Evolutionary conservation across 805 yeast genomes (phyloP), one percentile per base, ranked within the genome.

Genomic region (Metschnikowia shivogae): DNA sequence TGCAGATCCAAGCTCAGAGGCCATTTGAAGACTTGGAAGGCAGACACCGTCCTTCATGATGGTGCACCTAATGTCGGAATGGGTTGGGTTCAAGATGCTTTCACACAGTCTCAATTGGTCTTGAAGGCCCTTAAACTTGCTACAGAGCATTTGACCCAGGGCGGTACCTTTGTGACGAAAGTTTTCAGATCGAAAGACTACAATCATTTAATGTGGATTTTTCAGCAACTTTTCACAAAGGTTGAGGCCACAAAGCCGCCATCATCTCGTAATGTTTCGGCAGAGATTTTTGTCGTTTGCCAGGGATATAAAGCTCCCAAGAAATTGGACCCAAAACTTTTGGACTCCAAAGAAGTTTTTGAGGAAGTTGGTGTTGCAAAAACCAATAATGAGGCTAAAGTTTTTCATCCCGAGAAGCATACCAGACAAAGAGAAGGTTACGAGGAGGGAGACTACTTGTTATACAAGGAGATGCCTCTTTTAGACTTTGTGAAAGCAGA

Each of bases 51-150:
- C 14, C 72, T 93, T 61, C 99, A 93, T 68, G 99, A 93, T 77
- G 99, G 99, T 83, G 99, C 99, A 26, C 99, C 99, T 27, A 93
- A 93, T 61, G 98, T 93, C 58, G 99, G 99, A 84, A 77, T 93
- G 61, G 96, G 96, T n/a, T 93, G 99, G 99, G 93, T 87, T 17
- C 99, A 93, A 67, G 99, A 93, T 80, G 99, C 99, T 1, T 93
- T 88, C 70, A 89, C 98, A 1, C 99, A 93, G 71, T 89, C 97
- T 24, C 98, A 92, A 62, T 80, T 93, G 56, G 95, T 96, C 27
- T 73, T 93, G 55, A 96, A 90, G 71, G 96, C 98, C 28, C 74
- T 93, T 59, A 89, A 84, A 64, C 74, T 93, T 48, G 99, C 99
- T 0, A 96, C 84, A 11, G 99, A 93, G 67, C 89, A 93, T 66